A percentile compares a stretch with the other conserved stretches of the same genome.
phyloP scores from a whole-genome alignment of 768 basidiomycete species.

The Cystobasidium tubakii region DNA sequence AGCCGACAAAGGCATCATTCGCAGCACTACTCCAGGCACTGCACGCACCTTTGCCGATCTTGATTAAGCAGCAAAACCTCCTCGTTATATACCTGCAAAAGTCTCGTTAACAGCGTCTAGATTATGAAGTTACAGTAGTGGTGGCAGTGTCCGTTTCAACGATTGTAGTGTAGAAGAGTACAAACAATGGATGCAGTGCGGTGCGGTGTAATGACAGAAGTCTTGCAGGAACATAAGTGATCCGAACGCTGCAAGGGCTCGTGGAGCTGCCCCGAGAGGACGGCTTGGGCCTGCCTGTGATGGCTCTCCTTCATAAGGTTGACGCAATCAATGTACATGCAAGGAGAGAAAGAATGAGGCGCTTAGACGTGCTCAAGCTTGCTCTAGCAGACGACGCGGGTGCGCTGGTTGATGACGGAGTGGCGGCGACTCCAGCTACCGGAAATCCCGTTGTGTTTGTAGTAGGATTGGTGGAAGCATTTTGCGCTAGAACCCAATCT shows the following conservation, averaged over 20 bases:
- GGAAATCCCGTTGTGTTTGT: background rate
- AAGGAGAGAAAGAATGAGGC: background rate
- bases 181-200: no score
- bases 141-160: no score
- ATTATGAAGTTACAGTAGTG: background rate
- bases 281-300: no score
- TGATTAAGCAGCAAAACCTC: background rate
- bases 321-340: background rate
- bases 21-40: constrained; percentile 7
- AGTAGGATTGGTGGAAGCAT: background rate
- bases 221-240: no score
- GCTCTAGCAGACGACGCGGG: background rate
- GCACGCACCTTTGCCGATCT: background rate
- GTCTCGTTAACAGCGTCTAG: background rate
- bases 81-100: background rate
- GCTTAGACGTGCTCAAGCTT: background rate
- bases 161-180: no score
- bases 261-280: no score
- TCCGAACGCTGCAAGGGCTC: no score
- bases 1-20: constrained; percentile 39
- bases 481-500: constrained; percentile 14
- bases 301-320: no score
- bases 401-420: background rate
- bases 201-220: no score
- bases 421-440: background rate